These are phyloP conservation scores for Mortierella hygrophila DNA, from an alignment of 192 early-diverging fungal species.

Conservation along the genomic window DNA sequence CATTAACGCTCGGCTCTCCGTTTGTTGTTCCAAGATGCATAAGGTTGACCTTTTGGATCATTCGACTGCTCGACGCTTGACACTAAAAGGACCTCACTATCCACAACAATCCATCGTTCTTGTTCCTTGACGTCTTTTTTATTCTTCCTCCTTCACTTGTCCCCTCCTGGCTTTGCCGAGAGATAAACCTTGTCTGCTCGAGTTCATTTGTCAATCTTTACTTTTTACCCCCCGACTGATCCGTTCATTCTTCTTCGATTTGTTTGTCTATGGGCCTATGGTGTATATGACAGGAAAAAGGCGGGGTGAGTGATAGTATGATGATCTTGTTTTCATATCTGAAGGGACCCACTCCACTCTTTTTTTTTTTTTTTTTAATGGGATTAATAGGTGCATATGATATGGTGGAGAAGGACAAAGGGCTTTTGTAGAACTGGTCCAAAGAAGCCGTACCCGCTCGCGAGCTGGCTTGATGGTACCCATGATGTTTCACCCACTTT, in stretches of 20 bases:
- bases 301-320: background rate
- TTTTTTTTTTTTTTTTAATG: background rate
- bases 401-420: background rate
- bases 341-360: conserved; percentile 12
- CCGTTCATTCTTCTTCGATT: background rate
- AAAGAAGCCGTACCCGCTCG: background rate
- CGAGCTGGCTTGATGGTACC: background rate
- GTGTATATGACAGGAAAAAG: background rate
- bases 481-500: background rate
- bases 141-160: background rate
- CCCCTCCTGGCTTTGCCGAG: background rate
- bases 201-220: background rate
- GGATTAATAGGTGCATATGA: background rate
- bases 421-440: background rate
- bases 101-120: background rate
- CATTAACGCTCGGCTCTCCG: conserved; percentile 6
- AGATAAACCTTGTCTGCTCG: background rate
- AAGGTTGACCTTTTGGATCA: background rate
- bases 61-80: background rate
- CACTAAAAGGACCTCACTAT: background rate
- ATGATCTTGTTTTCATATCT: conserved; percentile 18
- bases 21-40: background rate
- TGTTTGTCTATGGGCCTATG: background rate
- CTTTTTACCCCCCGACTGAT: background rate
- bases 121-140: conserved; percentile 5